These are phyloP conservation scores for Kurtzmaniella quercitrusa DNA, from an alignment of 1,139 yeast species.

Conservation along the genomic window DNA sequence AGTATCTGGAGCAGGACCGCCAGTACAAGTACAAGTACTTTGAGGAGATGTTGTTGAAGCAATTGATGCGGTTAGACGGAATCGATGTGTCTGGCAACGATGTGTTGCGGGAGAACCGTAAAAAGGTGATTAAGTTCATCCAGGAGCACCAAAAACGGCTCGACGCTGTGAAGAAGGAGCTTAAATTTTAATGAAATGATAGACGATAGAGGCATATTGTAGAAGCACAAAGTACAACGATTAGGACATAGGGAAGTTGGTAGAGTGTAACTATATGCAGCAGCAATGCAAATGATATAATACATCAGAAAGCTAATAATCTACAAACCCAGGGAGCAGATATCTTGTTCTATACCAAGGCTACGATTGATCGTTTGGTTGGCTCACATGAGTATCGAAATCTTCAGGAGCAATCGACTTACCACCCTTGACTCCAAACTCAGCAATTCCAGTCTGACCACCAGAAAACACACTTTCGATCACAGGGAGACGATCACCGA, in stretches of 20 bases:
- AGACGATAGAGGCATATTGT: too few relatives aligned
- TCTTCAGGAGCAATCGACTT: constrained; percentile 14
- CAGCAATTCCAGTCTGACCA: constrained; percentile 16
- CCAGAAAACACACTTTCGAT: constrained; percentile 16
- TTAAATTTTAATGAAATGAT: constrained; percentile 11
- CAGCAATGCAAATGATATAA: too few relatives aligned
- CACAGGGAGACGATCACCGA: constrained; percentile 23
- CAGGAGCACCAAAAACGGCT: constrained; percentile 58
- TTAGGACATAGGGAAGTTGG: too few relatives aligned
- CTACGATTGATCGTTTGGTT: constrained; percentile 3
- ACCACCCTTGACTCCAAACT: constrained; percentile 25
- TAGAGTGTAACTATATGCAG: too few relatives aligned
- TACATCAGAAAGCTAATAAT: too few relatives aligned
- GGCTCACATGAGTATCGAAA: constrained; percentile 10
- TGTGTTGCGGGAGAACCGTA: constrained; percentile 53
- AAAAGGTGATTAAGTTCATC: constrained; percentile 53
- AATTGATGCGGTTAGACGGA: constrained; percentile 61
- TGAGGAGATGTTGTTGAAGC: constrained; percentile 64
- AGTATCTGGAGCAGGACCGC: constrained; percentile 33
- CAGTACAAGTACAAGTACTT: constrained; percentile 53
- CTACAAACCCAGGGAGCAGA: too few relatives aligned
- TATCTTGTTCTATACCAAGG: too few relatives aligned
- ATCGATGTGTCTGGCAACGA: constrained; percentile 52
- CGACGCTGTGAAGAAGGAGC: constrained; percentile 48
- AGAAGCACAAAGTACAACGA: too few relatives aligned